Evolutionary conservation across 176 grass and related monocot species (phyloP), one percentile per base, ranked within the genome.

Genomic region (Eleusine indica): DNA sequence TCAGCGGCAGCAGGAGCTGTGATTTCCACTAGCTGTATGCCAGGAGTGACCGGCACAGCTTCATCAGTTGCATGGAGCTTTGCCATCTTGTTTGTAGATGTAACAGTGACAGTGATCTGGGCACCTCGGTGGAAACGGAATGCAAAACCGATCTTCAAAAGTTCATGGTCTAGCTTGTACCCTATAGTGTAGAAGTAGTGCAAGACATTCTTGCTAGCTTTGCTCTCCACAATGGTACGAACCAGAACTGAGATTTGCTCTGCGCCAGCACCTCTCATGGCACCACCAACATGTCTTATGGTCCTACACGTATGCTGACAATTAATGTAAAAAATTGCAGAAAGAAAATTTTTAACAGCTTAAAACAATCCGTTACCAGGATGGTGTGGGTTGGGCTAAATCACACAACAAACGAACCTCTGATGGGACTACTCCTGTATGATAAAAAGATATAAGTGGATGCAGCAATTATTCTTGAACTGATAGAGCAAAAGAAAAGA

Each of bases 1-100:
- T 95, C 93, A 58, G 85, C 71, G 14, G 87, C 85, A 68, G 93
- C 89, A 76, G 96, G 96, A 42, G 96, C 91, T 43, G 87, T 98
- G 75, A 98, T 95, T 85, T 95, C 96, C 70, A 96, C 96, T 74
- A 98, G 65, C 77, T 98, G 91, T 90, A 99, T 99, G 53, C 74
- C 91, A 60, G 91, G 91, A 74, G 96, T 94, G 54, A 96, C 86
- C 3, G 83, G 91, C 29, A 86, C 87, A 70, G 91, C 89, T 41
- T 98, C 93, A 35, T 98, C 91, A 12, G 89, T 94, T 13, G 93
- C 91, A 87, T 99, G 91, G 44, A 92, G 85, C 48, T 86, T 93
- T 41, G 91, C 74, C 89, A 94, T 90, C 86, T 91, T 93, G 88
- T 93, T 90, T 44, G 87, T 78, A 66, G 92, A 93, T 18, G 90